phyloP scores from a whole-genome alignment of 495 filamentous ascomycete species.

The Tuber melanosporum region DNA sequence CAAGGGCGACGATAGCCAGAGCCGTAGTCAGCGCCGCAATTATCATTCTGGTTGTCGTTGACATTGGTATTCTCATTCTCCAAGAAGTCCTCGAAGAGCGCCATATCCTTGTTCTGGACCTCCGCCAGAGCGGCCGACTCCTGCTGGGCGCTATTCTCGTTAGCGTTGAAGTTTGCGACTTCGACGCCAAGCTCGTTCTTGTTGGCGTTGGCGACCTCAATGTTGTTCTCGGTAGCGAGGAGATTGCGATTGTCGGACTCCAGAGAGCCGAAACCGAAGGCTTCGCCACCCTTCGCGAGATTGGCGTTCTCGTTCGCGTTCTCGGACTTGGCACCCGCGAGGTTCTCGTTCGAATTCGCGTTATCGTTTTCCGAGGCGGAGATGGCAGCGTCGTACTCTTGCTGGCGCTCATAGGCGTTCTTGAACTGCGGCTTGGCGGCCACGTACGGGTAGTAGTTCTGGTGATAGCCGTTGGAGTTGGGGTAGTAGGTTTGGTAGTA shows the following conservation, averaged over 20 bases:
- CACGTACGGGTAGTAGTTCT: constrained; percentile 38
- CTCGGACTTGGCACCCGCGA: constrained; percentile 42
- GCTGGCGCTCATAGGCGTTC: constrained; percentile 35
- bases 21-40: constrained; percentile 3
- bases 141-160: constrained; percentile 42
- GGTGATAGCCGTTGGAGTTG: constrained; percentile 31
- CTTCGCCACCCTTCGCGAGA: constrained; percentile 41
- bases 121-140: constrained; percentile 41
- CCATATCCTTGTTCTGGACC: constrained; percentile 40
- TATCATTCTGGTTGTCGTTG: constrained; percentile 41
- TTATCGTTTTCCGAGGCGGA: constrained; percentile 40
- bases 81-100: constrained; percentile 39
- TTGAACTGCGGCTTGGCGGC: constrained; percentile 29
- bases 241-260: constrained; percentile 41
- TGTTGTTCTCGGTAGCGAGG: constrained; percentile 43
- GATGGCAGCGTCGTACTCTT: constrained; percentile 29
- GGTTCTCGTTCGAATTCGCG: constrained; percentile 42
- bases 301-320: constrained; percentile 44
- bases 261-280: constrained; percentile 40
- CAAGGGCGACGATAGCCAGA: background rate
- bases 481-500: constrained; percentile 36
- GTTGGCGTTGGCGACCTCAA: constrained; percentile 43
- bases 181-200: constrained; percentile 43
- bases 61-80: constrained; percentile 39
- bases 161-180: constrained; percentile 43